These are phyloP conservation scores for Halteria grandinella DNA, from an alignment of 73 alveolate species.

Conservation along the genomic window DNA sequence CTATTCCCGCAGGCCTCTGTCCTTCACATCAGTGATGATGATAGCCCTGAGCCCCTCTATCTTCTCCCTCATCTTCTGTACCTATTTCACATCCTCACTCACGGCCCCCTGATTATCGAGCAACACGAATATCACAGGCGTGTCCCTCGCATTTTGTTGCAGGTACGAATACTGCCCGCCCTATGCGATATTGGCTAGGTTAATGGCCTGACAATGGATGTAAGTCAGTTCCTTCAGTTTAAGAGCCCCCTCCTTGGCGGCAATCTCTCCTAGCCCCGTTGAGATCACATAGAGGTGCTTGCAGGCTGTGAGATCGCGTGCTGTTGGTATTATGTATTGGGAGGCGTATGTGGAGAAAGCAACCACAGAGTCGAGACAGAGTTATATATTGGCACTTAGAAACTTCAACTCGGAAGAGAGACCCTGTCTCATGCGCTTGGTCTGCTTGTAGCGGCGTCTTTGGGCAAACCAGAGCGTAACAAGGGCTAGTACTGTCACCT, in stretches of 20 bases:
- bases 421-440: slow-evolving; percentile 7
- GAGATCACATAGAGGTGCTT: slow-evolving; percentile 83
- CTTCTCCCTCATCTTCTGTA: slow-evolving; percentile 1
- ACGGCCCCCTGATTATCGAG: slow-evolving; percentile 55
- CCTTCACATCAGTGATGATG: slow-evolving; percentile 43
- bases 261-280: slow-evolving; percentile 87
- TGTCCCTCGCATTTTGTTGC: slow-evolving; percentile 65
- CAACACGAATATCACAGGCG: slow-evolving; percentile 77
- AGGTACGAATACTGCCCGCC: slow-evolving; percentile 86
- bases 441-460: slow-evolving; percentile 27
- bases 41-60: slow-evolving; percentile 9
- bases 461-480: slow-evolving; percentile 78
- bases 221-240: slow-evolving; percentile 94
- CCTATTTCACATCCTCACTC: neutral
- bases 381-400: slow-evolving; percentile 21
- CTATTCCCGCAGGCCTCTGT: slow-evolving; percentile 19
- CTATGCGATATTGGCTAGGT: slow-evolving; percentile 50
- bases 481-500: slow-evolving; percentile 68
- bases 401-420: slow-evolving; percentile 27
- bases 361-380: slow-evolving; percentile 5
- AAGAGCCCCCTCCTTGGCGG: slow-evolving; percentile 97
- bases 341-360: slow-evolving; percentile 65
- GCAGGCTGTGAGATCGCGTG: slow-evolving; percentile 30
- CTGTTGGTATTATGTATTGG: neutral
- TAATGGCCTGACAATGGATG: slow-evolving; percentile 88